phyloP scores from a whole-genome alignment of 768 basidiomycete genomes.

The Agaricus subrufescens region DNA sequence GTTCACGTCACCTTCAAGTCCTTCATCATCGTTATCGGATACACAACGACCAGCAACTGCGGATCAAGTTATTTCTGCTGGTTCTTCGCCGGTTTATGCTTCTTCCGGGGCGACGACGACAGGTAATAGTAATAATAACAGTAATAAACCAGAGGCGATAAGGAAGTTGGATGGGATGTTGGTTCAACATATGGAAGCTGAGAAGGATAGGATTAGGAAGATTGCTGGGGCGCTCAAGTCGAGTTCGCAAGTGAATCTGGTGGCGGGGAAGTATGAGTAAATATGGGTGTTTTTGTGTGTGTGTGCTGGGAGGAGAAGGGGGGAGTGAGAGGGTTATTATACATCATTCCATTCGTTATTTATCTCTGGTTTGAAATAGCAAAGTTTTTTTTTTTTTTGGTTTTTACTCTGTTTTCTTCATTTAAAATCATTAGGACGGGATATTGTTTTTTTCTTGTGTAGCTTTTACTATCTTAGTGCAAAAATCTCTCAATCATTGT shows the following conservation, averaged over 20 bases:
- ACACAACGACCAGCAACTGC: constrained; percentile 22
- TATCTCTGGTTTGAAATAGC: too few relatives aligned
- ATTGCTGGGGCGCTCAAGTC: constrained; percentile 52
- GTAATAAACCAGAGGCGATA: constrained; percentile 48
- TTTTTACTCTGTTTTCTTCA: too few relatives aligned
- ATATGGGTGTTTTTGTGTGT: too few relatives aligned
- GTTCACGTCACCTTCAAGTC: background rate
- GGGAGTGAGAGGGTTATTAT: too few relatives aligned
- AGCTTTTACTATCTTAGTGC: background rate
- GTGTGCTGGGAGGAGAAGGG: too few relatives aligned
- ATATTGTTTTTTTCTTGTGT: too few relatives aligned
- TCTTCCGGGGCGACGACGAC: constrained; percentile 8
- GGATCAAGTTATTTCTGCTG: constrained; percentile 19
- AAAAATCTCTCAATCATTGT: background rate
- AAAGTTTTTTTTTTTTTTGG: too few relatives aligned
- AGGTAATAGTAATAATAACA: constrained; percentile 8
- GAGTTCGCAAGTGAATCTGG: constrained; percentile 13
- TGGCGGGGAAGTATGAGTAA: background rate
- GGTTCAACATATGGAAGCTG: constrained; percentile 76
- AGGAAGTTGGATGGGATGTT: constrained; percentile 75
- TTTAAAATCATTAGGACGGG: background rate
- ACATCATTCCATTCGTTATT: too few relatives aligned
- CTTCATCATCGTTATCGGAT: too few relatives aligned
- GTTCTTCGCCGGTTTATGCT: too few relatives aligned
- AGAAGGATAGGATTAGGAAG: constrained; percentile 73